A percentile compares a stretch with the other conserved stretches of the same genome.
Conservation (phyloP, 257 asterid genomes). For the Plantago elongata region DNA sequence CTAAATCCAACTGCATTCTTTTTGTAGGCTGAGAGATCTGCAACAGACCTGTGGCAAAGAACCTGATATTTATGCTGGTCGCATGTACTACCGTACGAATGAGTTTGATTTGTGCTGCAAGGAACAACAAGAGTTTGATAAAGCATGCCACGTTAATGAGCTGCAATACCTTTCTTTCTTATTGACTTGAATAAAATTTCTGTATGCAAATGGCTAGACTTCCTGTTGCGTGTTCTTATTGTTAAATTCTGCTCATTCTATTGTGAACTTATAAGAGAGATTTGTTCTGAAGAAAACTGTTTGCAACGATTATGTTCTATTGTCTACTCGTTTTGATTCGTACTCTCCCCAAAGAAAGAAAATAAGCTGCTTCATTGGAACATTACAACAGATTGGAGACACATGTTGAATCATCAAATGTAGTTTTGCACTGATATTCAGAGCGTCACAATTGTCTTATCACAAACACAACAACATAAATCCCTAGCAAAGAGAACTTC, state of each 20-base stretch:
- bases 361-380: no score
- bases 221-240: conserved; percentile 1
- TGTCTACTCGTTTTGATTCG: no score
- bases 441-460: no score
- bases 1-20: not conserved
- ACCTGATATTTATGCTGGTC: conserved; percentile 84
- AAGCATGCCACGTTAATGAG: conserved; percentile 49
- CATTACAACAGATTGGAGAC: no score
- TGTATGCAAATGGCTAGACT: conserved; percentile 4
- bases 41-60: conserved; percentile 88
- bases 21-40: conserved; percentile 71
- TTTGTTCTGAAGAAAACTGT: no score
- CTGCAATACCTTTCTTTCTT: not conserved
- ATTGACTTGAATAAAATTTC: conserved; percentile 4
- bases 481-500: not conserved
- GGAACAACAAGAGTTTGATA: conserved; percentile 85
- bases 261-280: not conserved
- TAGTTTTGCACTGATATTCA: no score
- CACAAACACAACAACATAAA: no score
- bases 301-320: no score
- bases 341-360: no score
- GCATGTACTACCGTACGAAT: conserved; percentile 90
- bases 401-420: no score
- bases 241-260: conserved; percentile 6
- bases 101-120: conserved; percentile 90